Percentiles rank a stretch among this genome's conserved stretches.
Conservation (phyloP, 2,329 filamentous ascomycete genomes). For the Kalmusia sp. region DNA sequence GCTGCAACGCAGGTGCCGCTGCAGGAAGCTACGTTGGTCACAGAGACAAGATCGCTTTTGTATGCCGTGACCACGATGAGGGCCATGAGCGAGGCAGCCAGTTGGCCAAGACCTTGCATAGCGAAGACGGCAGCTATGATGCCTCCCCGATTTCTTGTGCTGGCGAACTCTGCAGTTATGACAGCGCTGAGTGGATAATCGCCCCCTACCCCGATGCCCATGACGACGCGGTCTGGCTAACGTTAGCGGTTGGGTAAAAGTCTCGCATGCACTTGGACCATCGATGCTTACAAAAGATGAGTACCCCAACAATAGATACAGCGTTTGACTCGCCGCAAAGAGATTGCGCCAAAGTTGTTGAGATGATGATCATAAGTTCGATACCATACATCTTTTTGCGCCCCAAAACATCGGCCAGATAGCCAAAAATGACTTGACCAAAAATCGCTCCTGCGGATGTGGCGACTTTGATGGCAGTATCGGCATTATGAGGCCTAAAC, state of each 20-base stretch:
- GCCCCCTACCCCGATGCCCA: slow-evolving; percentile 45
- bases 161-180: slow-evolving; percentile 87
- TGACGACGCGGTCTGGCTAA: slow-evolving; percentile 40
- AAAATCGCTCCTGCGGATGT: slow-evolving; percentile 85
- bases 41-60: slow-evolving; percentile 65
- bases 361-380: slow-evolving; percentile 49
- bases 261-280: neutral
- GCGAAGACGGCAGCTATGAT: slow-evolving; percentile 90
- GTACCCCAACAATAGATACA: slow-evolving; percentile 46
- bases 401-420: slow-evolving; percentile 76
- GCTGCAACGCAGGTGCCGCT: slow-evolving; percentile 69
- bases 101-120: slow-evolving; percentile 86
- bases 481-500: slow-evolving; percentile 70
- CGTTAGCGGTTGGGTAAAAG: neutral
- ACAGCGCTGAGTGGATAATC: slow-evolving; percentile 76
- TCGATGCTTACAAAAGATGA: slow-evolving; percentile 42
- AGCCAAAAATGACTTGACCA: slow-evolving; percentile 75
- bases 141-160: slow-evolving; percentile 82
- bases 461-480: slow-evolving; percentile 85
- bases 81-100: slow-evolving; percentile 76
- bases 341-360: slow-evolving; percentile 47
- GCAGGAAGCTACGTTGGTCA: slow-evolving; percentile 63
- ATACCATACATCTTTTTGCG: slow-evolving; percentile 83
- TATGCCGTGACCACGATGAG: slow-evolving; percentile 76
- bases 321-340: slow-evolving; percentile 44